Evolutionary conservation across 179 eudicot species (phyloP).

Genomic region (Carnegiea gigantea): DNA sequence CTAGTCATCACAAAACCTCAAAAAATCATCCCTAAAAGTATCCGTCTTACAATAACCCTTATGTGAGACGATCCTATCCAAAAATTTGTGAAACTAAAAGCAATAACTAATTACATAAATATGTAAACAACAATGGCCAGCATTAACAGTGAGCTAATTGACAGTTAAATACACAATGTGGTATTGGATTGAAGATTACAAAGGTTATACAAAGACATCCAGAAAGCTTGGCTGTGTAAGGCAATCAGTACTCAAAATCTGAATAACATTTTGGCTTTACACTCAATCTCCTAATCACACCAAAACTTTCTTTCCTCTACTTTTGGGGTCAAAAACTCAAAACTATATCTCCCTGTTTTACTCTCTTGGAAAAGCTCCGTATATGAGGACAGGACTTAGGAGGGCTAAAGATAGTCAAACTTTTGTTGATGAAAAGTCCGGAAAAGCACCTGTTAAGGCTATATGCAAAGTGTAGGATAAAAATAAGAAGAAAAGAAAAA

Average conservation of each 20-base stretch:
- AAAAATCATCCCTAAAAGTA: too few species aligned
- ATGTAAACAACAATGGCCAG: neutral
- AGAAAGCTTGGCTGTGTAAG: conserved; percentile 17
- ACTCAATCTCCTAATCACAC: conserved; percentile 23
- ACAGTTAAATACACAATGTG: neutral
- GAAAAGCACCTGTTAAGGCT: conserved; percentile 13
- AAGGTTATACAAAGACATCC: conserved; percentile 9
- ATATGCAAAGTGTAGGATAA: neutral
- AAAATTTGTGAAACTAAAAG: too few species aligned
- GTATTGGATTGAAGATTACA: neutral
- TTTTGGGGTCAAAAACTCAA: conserved; percentile 18
- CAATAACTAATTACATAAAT: neutral
- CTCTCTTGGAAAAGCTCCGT: conserved; percentile 4
- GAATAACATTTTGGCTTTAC: conserved; percentile 17
- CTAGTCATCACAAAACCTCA: too few species aligned
- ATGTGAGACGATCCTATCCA: too few species aligned
- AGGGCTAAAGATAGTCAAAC: neutral
- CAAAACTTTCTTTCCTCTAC: conserved; percentile 22
- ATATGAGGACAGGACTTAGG: neutral
- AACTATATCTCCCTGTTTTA: conserved; percentile 22
- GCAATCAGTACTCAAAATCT: conserved; percentile 6
- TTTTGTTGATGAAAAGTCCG: neutral
- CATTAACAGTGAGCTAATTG: neutral
- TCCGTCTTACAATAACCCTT: too few species aligned
- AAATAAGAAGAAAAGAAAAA: neutral